phyloP scores from a whole-genome alignment of 495 filamentous ascomycete genomes.

The Neurospora sp. region DNA sequence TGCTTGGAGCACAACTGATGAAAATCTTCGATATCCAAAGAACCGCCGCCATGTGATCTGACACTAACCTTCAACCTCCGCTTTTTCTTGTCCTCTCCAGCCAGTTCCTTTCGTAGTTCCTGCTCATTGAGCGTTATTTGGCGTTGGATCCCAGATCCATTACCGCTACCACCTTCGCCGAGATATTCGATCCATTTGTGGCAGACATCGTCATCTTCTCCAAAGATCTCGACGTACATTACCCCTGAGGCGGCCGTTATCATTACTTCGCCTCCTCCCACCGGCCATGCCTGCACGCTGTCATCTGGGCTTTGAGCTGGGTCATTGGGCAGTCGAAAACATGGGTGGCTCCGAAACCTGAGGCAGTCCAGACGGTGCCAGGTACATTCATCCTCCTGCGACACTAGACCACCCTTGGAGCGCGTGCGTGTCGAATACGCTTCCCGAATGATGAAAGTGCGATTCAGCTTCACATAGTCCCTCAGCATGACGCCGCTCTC shows the following conservation, averaged over 20 bases:
- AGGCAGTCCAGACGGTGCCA: constrained; percentile 88
- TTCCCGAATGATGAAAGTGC: constrained; percentile 70
- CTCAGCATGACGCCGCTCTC: constrained; percentile 80
- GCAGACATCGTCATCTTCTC: constrained; percentile 63
- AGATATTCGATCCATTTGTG: constrained; percentile 70
- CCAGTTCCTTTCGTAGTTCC: constrained; percentile 60
- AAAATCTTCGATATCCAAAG: constrained; percentile 65
- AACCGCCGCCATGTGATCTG: constrained; percentile 64
- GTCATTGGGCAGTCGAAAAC: constrained; percentile 78
- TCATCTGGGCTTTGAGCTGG: constrained; percentile 52
- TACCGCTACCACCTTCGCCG: constrained; percentile 37
- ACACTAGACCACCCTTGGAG: constrained; percentile 63
- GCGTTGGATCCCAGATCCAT: constrained; percentile 41
- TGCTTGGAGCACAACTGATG: constrained; percentile 55
- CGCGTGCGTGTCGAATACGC: constrained; percentile 77
- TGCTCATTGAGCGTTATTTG: constrained; percentile 64
- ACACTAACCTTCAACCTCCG: constrained; percentile 59
- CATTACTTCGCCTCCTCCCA: constrained; percentile 70
- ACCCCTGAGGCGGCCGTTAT: constrained; percentile 75
- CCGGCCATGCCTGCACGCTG: constrained; percentile 79
- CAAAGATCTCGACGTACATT: constrained; percentile 69
- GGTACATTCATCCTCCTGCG: constrained; percentile 66
- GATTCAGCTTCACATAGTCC: constrained; percentile 73
- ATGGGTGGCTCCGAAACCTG: constrained; percentile 82
- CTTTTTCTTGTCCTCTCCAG: constrained; percentile 54